A percentile compares a stretch with the other conserved stretches of the same genome.
Evolutionary conservation across 202 grass and related monocot species (phyloP).

Genomic region (Zoysia matrella): DNA sequence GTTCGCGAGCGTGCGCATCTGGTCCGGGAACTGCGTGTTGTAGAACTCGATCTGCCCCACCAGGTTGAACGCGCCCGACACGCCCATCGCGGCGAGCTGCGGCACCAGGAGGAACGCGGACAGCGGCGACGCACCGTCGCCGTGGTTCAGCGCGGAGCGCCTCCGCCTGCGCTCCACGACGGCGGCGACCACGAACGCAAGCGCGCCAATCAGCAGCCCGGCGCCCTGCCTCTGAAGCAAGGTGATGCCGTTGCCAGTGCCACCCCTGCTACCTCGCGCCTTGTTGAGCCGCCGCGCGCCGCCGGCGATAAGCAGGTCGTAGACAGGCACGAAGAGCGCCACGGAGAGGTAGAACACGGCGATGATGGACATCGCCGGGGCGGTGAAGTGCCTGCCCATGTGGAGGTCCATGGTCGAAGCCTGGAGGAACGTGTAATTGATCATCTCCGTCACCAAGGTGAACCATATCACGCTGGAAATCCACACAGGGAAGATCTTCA

Average conservation of each 20-base stretch:
- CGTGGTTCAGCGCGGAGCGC: slow-evolving; percentile 40
- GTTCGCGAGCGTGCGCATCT: slow-evolving; percentile 60
- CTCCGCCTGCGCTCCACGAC: slow-evolving; percentile 44
- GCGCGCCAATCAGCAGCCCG: slow-evolving; percentile 35
- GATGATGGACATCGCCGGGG: slow-evolving; percentile 43
- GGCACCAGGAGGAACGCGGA: slow-evolving; percentile 66
- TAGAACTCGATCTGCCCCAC: slow-evolving; percentile 73
- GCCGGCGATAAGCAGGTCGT: slow-evolving; percentile 50
- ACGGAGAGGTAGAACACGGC: slow-evolving; percentile 48
- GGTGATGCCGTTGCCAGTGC: slow-evolving; percentile 31
- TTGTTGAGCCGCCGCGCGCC: slow-evolving; percentile 39
- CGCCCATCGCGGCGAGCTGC: slow-evolving; percentile 62
- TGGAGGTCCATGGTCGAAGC: slow-evolving; percentile 51
- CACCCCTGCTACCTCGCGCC: too few species aligned
- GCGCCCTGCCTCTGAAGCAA: slow-evolving; percentile 70
- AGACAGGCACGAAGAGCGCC: slow-evolving; percentile 53
- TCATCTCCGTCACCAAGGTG: slow-evolving; percentile 39
- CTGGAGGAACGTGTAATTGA: slow-evolving; percentile 57
- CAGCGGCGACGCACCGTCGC: slow-evolving; percentile 47
- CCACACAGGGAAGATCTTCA: slow-evolving; percentile 69
- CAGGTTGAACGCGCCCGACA: slow-evolving; percentile 43
- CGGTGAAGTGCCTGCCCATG: slow-evolving; percentile 57
- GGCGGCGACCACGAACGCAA: slow-evolving; percentile 51
- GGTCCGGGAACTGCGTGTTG: slow-evolving; percentile 78
- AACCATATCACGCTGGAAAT: slow-evolving; percentile 61